phyloP scores from a whole-genome alignment of 169 alveolate species.

The Plasmodium reichenowi region DNA sequence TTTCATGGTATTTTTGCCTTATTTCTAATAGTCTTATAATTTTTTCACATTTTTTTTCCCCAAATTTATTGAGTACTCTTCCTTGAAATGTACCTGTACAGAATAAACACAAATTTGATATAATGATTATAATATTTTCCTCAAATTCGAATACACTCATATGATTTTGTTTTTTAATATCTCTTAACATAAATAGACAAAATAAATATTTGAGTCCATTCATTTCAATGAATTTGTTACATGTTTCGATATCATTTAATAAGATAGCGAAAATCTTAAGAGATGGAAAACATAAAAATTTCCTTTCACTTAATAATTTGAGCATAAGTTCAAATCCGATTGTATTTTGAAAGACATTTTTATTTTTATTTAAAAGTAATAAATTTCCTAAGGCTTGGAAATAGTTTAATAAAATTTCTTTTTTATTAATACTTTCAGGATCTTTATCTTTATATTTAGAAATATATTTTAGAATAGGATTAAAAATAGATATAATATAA shows the following conservation, averaged over 20 bases:
- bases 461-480: conserved; percentile 57
- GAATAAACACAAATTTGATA: conserved; percentile 50
- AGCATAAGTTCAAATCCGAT: conserved; percentile 66
- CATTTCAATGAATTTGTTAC: conserved; percentile 59
- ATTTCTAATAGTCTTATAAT: conserved; percentile 60
- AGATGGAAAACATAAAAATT: conserved; percentile 72
- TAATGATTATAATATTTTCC: conserved; percentile 59
- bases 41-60: conserved; percentile 76
- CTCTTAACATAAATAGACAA: conserved; percentile 71
- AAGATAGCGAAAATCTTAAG: conserved; percentile 62
- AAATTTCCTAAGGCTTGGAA: conserved; percentile 73
- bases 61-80: conserved; percentile 74
- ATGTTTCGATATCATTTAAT: conserved; percentile 43
- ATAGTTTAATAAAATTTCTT: conserved; percentile 64
- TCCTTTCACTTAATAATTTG: conserved; percentile 72
- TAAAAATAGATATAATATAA: conserved; percentile 64
- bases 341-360: conserved; percentile 40
- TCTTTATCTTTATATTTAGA: conserved; percentile 62
- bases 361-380: conserved; percentile 54
- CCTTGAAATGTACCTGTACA: conserved; percentile 58
- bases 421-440: conserved; percentile 57
- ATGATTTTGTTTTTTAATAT: conserved; percentile 29
- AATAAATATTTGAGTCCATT: conserved; percentile 64
- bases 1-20: conserved; percentile 60
- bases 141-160: conserved; percentile 53